Evolutionary conservation across 352 stramenopile species (phyloP), one percentile per base, ranked within the genome.

Genomic region (Phytophthora palmivora): DNA sequence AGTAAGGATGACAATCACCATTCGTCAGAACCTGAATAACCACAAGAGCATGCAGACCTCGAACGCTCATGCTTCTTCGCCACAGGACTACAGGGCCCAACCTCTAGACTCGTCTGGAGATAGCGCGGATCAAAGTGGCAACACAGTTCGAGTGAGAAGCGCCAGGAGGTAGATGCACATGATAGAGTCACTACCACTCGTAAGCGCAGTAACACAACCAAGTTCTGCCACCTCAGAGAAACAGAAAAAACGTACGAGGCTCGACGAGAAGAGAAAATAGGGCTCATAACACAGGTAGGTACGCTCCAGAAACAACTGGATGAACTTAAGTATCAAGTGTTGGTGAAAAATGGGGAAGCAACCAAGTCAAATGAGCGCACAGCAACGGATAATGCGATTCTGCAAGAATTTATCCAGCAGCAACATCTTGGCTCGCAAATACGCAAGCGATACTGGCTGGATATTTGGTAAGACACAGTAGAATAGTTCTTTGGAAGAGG

Each of bases 301-400:
- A 47, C 26, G 12, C 51, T 80, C 44, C 67, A 82, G 50, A 55
- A 65, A 34, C 54, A 76, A 11, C 69, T 80, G 42, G 54, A 70
- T 14, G 48, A 69, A 12, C 68, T 83, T 53, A 72, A 83, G 47
- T 76, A 68, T 26, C 51, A 54, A 9, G 67, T 70, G 45, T 46
- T 76, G 30, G 62, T 76, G n/a, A 39, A 69, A 39, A 41, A 72
- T 15, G 67, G 67, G 6, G 67, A 72, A 37, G 43, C 67, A 2
- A 56, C 62, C 56, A 72, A 72, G 46, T 66, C 67, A 15, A 66
- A 70, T 6, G 56, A 66, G 15, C 62, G 32, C 30, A 24, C 28
- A 6, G 43, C 55, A 15, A 42, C 43, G 9, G 34, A n/a, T 6
- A 76, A 76, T 32, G 6, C 51, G 0, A 62, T 76, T 12, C 56